phyloP scores from a whole-genome alignment of 495 filamentous ascomycete species.

The Astrothelium subdiscretum region DNA sequence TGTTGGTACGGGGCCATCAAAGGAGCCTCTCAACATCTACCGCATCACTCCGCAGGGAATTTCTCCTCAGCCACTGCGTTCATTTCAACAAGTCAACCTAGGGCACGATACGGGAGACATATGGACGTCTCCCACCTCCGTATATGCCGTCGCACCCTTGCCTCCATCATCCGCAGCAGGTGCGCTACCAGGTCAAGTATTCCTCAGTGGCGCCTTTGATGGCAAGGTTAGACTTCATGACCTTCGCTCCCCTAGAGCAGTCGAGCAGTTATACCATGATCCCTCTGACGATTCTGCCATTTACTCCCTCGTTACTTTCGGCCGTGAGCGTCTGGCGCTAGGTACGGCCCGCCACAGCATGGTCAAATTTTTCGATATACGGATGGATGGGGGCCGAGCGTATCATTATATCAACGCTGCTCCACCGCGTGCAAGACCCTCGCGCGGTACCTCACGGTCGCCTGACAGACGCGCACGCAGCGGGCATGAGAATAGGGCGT shows the following conservation, averaged over 20 bases:
- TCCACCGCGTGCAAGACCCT: neutral
- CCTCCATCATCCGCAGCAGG: constrained; percentile 23
- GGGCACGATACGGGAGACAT: neutral
- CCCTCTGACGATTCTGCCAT: constrained; percentile 43
- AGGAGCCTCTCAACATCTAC: constrained; percentile 39
- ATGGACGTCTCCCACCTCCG: constrained; percentile 12
- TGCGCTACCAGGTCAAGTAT: constrained; percentile 35
- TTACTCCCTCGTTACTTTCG: constrained; percentile 48
- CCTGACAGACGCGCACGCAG: neutral
- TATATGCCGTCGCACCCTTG: constrained; percentile 44
- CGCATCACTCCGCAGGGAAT: constrained; percentile 35
- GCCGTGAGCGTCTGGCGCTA: constrained; percentile 44
- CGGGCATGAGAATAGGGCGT: neutral
- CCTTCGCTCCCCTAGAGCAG: constrained; percentile 41
- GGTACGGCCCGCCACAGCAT: constrained; percentile 45
- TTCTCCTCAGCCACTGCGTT: constrained; percentile 25
- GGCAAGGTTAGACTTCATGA: constrained; percentile 56
- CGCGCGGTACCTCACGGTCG: neutral
- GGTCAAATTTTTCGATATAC: constrained; percentile 56
- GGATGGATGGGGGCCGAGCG: constrained; percentile 36
- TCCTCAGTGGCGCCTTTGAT: constrained; percentile 53
- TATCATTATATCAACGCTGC: constrained; percentile 20
- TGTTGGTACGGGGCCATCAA: constrained; percentile 36
- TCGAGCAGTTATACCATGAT: constrained; percentile 42
- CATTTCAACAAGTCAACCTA: constrained; percentile 9